Base-by-base conservation (phyloP, 1,284 basidiomycete genomes). In the Tausonia pullulans region DNA sequence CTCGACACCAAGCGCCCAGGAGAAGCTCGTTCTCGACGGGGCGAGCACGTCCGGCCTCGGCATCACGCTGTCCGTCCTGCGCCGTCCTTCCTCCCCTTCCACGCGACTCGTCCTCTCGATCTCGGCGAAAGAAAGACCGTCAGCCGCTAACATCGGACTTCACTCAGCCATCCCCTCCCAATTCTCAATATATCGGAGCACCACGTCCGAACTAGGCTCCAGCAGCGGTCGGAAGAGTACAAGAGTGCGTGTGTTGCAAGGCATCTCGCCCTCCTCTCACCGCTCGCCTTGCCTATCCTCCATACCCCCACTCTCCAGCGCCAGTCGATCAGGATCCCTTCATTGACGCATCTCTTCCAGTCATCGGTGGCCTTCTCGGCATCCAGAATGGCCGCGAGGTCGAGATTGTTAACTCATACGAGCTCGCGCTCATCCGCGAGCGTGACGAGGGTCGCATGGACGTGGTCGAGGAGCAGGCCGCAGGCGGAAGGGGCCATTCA, bases 151-250 rank as follows among this genome's bases (percentile, higher is more conserved):
- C n/a, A n/a, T n/a, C n/a, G n/a, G n/a, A n/a, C n/a, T n/a, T n/a
- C n/a, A n/a, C n/a, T n/a, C n/a, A n/a, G n/a, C 62, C 95, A 98
- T 76, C 95, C 95, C 43, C 82, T 98, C 14, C 91, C 96, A 8
- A 92, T 98, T 73, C 82, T 98, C 68, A 97, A 94, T 77, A 88
- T 98, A 70, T 96, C 93, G 1, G 95, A 98, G 72, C 94, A 98
- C 77, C 81, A 90, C 69, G 96, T 89, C 53, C 84, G 96, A 68
- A 79, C 86, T 62, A 85, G 84, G 70, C 79, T 93, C 9, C 89
- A 93, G 73, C 54, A 85, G 80, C 61, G 82, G 80, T 66, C 78
- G 78, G 5, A 76, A 76, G 64, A 62, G 11, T 52, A 75, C 78
- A 66, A 88, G 87, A 9, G 87, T 89, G 67, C 82, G 87, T 87